Conservation (phyloP, 768 basidiomycete genomes). For the Lentinula sp. region DNA sequence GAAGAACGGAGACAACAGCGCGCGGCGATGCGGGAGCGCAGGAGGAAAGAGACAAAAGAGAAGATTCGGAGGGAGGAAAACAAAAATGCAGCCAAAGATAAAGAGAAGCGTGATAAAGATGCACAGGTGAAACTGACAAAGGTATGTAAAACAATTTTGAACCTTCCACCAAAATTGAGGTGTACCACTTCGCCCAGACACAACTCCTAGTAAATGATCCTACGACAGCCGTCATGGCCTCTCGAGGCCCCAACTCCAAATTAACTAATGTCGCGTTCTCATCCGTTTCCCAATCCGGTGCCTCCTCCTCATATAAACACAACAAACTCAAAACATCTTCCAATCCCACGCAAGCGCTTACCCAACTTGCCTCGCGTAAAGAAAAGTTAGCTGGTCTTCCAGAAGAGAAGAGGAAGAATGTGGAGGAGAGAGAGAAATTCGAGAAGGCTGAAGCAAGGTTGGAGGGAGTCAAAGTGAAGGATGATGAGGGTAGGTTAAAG, state of each 20-base stretch:
- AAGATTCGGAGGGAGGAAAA: constrained; percentile 68
- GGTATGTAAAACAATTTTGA: constrained; percentile 27
- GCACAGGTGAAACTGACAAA: constrained; percentile 43
- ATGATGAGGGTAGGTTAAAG: constrained; percentile 80
- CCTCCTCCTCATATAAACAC: constrained; percentile 36
- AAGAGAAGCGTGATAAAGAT: constrained; percentile 34
- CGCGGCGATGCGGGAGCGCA: constrained; percentile 76
- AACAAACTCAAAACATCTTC: constrained; percentile 61
- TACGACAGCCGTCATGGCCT: constrained; percentile 19
- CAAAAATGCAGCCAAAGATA: constrained; percentile 43
- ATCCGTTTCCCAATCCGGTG: constrained; percentile 37
- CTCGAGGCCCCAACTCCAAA: constrained; percentile 28
- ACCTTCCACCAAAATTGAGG: not conserved
- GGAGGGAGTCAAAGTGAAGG: constrained; percentile 87
- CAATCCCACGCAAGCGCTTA: constrained; percentile 82
- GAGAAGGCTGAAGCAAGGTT: constrained; percentile 82
- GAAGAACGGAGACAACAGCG: constrained; percentile 74
- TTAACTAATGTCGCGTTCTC: constrained; percentile 69
- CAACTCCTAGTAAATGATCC: constrained; percentile 69
- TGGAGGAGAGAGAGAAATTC: constrained; percentile 85
- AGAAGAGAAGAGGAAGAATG: constrained; percentile 75
- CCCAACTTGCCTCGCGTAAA: constrained; percentile 70
- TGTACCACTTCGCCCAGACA: constrained; percentile 31
- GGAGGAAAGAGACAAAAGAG: constrained; percentile 83
- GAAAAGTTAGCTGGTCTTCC: constrained; percentile 71